Evolutionary conservation across 176 grass and related monocot species (phyloP), one percentile per base, ranked within the genome.

Genomic region (Melocanna baccifera): DNA sequence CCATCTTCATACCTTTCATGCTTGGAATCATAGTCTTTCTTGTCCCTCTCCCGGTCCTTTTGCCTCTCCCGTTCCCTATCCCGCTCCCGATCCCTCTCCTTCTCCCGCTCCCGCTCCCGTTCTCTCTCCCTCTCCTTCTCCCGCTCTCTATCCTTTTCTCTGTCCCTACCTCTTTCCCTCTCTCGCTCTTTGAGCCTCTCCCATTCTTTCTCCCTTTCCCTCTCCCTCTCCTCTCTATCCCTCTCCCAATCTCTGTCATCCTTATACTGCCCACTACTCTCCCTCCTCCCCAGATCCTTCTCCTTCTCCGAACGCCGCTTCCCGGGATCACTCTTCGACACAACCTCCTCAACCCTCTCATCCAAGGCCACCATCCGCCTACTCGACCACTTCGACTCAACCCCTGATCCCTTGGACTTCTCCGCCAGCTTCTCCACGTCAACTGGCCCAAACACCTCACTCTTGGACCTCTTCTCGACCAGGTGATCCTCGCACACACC

Each of bases 1-100:
- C 71, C 89, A 87, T 90, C 89, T 30, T 95, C 95, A 83, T 92
- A 94, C 74, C 67, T 95, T 37, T 93, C 95, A 73, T 93, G 85
- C 67, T 92, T 92, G 26, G 79, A 71, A 90, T 94, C 93, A 62
- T 92, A 89, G 19, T 82, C 84, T 26, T 91, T 92, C 87, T 83
- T 93, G 39, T 94, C 89, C 71, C 89, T 91, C 32, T 91, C 89
- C 45, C 76, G 77, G 12, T 83, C 89, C 67, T 89, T 88, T 68
- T 79, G 91, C 79, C 87, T 92, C 29, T 88, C 93, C 73, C 53
- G 58, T 41, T 92, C 81, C 67, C 53, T 88, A 51, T 81, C 87
- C 55, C 91, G 79, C 71, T 94, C 91, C 6, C 74, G 69, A 4
- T 69, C 63, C 62, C 86, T 48, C 1, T 75, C 68, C 20, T 51